phyloP scores from a whole-genome alignment of 2,329 filamentous ascomycete genomes.

The Tolypocladium amazonense region DNA sequence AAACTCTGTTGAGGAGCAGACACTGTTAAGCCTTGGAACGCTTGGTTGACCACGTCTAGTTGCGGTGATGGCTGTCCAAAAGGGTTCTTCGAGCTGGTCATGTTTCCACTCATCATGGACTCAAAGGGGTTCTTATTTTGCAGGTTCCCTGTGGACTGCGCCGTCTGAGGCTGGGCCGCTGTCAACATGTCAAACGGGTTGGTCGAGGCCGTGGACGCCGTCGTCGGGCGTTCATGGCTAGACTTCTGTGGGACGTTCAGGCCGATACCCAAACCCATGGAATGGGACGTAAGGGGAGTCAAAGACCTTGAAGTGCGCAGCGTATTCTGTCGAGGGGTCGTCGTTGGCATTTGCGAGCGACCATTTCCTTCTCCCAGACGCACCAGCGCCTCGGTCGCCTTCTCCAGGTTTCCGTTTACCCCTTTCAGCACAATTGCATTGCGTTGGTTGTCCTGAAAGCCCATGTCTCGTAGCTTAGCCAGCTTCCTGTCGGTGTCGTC shows the following conservation, averaged over 20 bases:
- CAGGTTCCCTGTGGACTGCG: slow-evolving; percentile 53
- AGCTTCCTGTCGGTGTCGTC: slow-evolving; percentile 69
- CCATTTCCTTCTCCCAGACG: slow-evolving; percentile 64
- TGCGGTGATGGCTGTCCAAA: slow-evolving; percentile 45
- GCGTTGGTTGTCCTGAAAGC: slow-evolving; percentile 72
- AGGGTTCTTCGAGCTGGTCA: slow-evolving; percentile 47
- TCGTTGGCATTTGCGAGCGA: slow-evolving; percentile 22
- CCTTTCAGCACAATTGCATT: slow-evolving; percentile 76
- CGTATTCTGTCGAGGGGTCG: slow-evolving; percentile 33
- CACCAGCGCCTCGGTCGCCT: slow-evolving; percentile 74
- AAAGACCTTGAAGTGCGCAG: slow-evolving; percentile 40
- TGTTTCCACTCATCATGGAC: slow-evolving; percentile 28
- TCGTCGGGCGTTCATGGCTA: slow-evolving; percentile 22
- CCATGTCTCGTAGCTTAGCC: slow-evolving; percentile 74
- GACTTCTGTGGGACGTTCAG: slow-evolving; percentile 20
- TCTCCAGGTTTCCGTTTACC: slow-evolving; percentile 75
- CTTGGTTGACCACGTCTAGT: slow-evolving; percentile 43
- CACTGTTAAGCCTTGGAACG: slow-evolving; percentile 67
- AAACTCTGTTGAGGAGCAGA: slow-evolving; percentile 44
- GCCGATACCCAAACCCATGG: slow-evolving; percentile 19
- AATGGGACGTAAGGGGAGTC: slow-evolving; percentile 37
- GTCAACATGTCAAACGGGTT: slow-evolving; percentile 59
- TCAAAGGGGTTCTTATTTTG: slow-evolving; percentile 45
- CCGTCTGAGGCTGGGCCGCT: slow-evolving; percentile 46
- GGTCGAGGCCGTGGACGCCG: slow-evolving; percentile 38